Evolutionary conservation across 73 alveolate species (phyloP).

Genomic region (Tetrahymena borealis): DNA sequence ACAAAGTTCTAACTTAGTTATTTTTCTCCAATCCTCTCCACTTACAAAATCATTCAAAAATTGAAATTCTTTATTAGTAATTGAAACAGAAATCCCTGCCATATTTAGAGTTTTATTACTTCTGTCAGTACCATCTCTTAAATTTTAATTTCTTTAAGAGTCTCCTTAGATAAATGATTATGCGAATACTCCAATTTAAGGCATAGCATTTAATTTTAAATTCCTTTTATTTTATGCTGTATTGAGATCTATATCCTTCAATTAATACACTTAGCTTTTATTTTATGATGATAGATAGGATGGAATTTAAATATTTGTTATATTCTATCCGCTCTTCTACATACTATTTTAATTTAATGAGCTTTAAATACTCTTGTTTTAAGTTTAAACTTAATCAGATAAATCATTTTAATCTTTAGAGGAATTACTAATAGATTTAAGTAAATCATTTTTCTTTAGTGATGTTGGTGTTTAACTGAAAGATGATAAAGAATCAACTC

Average conservation of each 20-base stretch:
- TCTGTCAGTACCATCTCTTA: background rate
- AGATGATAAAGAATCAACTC: too few species aligned
- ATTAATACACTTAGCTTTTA: too few species aligned
- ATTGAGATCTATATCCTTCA: background rate
- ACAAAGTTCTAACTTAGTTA: constrained; percentile 2
- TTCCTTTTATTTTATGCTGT: background rate
- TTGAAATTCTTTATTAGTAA: background rate
- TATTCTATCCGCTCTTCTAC: too few species aligned
- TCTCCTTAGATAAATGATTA: background rate
- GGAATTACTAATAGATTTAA: too few species aligned
- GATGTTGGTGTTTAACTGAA: too few species aligned
- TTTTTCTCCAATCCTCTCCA: background rate
- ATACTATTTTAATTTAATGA: too few species aligned
- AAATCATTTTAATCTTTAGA: too few species aligned
- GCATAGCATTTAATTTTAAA: background rate
- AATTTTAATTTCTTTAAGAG: background rate
- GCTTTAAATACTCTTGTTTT: too few species aligned
- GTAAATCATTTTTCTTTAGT: too few species aligned
- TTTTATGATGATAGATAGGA: too few species aligned
- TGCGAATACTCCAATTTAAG: background rate
- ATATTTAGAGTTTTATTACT: background rate
- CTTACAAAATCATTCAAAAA: background rate
- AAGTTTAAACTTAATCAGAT: too few species aligned
- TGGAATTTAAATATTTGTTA: too few species aligned
- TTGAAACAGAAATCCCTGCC: background rate